Evolutionary conservation across 805 yeast species (phyloP), one percentile per base, ranked within the genome.

Genomic region (Monosporozyma aquatica): DNA sequence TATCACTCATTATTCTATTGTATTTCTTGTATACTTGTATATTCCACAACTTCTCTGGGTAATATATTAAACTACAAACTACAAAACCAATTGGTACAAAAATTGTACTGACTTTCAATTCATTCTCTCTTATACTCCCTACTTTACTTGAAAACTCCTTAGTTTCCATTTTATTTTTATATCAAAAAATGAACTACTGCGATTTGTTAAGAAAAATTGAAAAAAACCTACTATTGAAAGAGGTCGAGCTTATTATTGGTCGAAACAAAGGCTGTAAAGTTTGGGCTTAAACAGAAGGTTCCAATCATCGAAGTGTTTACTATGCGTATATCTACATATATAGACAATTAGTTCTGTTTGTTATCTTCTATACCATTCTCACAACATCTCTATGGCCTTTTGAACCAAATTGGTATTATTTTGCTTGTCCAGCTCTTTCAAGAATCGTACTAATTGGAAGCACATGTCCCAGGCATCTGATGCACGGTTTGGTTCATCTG

Each of bases 401-500:
- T 53, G 49, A 0, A 53, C 56, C 27, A 61, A 24, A 4, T 46
- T 33, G 0, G 60, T 53, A 13, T 50, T 43, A 32, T 55, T 59
- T 38, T 56, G 55, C 20, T 45, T 52, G 47, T 61, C 66, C 4
- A 59, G 45, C 10, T 53, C 59, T 32, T 50, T 53, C 24, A 61
- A 44, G 7, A 61, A 46, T 25, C 64, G 42, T 22, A 55, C 50
- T 25, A 61, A 42, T 39, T 61, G 66, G 45, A 61, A 59, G 21
- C 64, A 58, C 61, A 61, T 53, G 22, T 59, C 64, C 66, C 66
- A 61, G 3, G 54, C 52, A 10, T 59, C 63, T 4, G 55, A 52
- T 5, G 66, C 64, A 37, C 48, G 50, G 7, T 41, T 44, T 11
- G 45, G 44, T 22, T 53, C 57, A 4, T 48, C 37, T 1, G 59